These are phyloP conservation scores for Sporothrix inflata DNA, from an alignment of 2,329 filamentous ascomycete genomes.

Conservation along the genomic window DNA sequence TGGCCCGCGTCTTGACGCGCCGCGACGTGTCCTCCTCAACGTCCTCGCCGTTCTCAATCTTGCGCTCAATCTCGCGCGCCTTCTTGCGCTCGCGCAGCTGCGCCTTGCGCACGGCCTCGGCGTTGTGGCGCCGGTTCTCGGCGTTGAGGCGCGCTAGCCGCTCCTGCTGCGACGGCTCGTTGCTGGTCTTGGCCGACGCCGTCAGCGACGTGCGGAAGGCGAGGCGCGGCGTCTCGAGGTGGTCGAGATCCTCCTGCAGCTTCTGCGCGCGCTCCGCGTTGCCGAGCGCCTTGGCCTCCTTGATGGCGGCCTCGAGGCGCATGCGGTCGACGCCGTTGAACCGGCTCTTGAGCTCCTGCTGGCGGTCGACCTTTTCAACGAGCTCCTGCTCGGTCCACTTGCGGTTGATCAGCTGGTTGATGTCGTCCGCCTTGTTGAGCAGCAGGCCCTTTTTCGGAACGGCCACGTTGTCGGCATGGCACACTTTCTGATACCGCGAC, in stretches of 20 bases:
- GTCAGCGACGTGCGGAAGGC: constrained; percentile 71
- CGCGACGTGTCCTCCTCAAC: constrained; percentile 62
- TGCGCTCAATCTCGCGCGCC: constrained; percentile 62
- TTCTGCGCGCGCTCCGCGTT: constrained; percentile 61
- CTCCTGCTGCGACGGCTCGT: constrained; percentile 67
- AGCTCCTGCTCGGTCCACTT: constrained; percentile 83
- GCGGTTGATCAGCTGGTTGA: constrained; percentile 77
- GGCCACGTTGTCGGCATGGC: constrained; percentile 70
- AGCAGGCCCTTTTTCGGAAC: constrained; percentile 74
- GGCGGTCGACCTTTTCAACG: constrained; percentile 73
- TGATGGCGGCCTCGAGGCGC: constrained; percentile 65
- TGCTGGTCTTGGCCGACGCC: constrained; percentile 53
- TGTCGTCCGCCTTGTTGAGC: constrained; percentile 73
- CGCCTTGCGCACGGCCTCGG: constrained; percentile 87
- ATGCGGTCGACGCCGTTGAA: constrained; percentile 70
- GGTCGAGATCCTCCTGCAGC: constrained; percentile 64
- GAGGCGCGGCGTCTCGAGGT: constrained; percentile 68
- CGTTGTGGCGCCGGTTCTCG: constrained; percentile 80
- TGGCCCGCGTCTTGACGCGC: constrained; percentile 67
- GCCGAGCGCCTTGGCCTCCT: constrained; percentile 66
- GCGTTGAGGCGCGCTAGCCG: constrained; percentile 81
- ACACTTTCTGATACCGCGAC: constrained; percentile 76
- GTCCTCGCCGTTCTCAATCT: constrained; percentile 65
- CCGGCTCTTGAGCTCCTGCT: constrained; percentile 68
- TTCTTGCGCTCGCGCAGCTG: constrained; percentile 78